Percentiles rank a stretch among this genome's conserved stretches.
Evolutionary conservation across 345 rosid genomes (phyloP).

Genomic region (Clarkia xantiana): DNA sequence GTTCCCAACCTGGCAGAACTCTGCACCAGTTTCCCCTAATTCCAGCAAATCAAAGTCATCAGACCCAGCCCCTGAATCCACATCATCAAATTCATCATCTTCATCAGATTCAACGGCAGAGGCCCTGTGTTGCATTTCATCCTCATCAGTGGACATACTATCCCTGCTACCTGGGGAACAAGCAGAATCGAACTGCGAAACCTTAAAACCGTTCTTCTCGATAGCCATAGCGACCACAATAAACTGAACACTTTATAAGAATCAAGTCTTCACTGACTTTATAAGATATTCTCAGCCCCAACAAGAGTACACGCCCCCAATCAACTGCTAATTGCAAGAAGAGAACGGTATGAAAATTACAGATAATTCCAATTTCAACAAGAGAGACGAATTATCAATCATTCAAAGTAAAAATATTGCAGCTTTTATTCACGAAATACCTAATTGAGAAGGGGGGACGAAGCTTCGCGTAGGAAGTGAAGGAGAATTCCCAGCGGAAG

Average conservation of each 20-base stretch:
- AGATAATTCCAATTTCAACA: constrained; percentile 8
- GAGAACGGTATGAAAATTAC: constrained; percentile 6
- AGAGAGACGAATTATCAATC: neutral
- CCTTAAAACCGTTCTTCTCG: constrained; percentile 82
- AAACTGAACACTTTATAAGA: neutral
- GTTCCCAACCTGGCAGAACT: constrained; percentile 77
- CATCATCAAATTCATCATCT: constrained; percentile 67
- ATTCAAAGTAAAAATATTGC: neutral
- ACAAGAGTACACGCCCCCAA: neutral
- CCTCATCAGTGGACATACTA: constrained; percentile 61
- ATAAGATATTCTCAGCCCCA: neutral
- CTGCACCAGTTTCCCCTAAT: constrained; percentile 75
- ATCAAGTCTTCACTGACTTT: neutral
- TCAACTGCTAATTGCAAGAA: constrained; percentile 4
- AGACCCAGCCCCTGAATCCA: constrained; percentile 94
- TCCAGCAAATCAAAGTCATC: constrained; percentile 94
- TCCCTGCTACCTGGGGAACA: constrained; percentile 70
- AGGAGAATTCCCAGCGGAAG: neutral
- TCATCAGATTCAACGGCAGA: constrained; percentile 50
- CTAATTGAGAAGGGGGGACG: constrained; percentile 7
- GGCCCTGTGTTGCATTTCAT: constrained; percentile 36
- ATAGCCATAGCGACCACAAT: constrained; percentile 49
- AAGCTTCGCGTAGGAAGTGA: neutral
- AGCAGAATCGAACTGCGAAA: constrained; percentile 66
- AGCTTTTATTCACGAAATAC: constrained; percentile 7